These are phyloP conservation scores for Eutrema yunnanense DNA, from an alignment of 345 rosid genomes.

Conservation along the genomic window DNA sequence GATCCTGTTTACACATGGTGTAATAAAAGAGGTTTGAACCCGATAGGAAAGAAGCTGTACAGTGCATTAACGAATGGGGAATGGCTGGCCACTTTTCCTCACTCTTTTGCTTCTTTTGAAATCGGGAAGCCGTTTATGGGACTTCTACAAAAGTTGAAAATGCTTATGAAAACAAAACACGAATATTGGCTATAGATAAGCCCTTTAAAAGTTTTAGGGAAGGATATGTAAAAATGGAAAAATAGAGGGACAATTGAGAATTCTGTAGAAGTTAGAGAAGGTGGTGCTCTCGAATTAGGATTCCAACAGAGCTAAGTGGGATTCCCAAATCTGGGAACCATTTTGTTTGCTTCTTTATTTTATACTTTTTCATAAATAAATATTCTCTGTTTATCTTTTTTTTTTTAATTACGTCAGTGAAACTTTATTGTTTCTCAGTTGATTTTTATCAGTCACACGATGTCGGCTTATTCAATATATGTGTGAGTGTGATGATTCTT, in stretches of 20 bases:
- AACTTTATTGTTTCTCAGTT: constrained; percentile 18
- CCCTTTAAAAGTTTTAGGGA: background rate
- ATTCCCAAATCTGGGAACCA: constrained; percentile 31
- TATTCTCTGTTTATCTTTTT: background rate
- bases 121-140: too few species aligned
- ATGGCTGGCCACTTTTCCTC: too few species aligned
- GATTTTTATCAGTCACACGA: constrained; percentile 5
- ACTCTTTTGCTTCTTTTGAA: too few species aligned
- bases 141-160: too few species aligned
- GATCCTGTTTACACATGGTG: too few species aligned
- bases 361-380: background rate
- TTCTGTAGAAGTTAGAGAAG: background rate
- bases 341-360: constrained; percentile 14
- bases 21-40: too few species aligned
- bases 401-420: constrained; percentile 8
- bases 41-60: too few species aligned
- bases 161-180: background rate
- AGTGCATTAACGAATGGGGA: too few species aligned
- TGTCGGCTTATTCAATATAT: background rate
- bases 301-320: constrained; percentile 33
- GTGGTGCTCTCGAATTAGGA: constrained; percentile 34
- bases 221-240: background rate
- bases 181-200: background rate
- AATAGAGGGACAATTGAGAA: background rate
- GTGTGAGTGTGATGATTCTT: background rate